These are phyloP conservation scores for Coemansia sp. DNA, from an alignment of 192 early-diverging fungal genomes.

Conservation along the genomic window DNA sequence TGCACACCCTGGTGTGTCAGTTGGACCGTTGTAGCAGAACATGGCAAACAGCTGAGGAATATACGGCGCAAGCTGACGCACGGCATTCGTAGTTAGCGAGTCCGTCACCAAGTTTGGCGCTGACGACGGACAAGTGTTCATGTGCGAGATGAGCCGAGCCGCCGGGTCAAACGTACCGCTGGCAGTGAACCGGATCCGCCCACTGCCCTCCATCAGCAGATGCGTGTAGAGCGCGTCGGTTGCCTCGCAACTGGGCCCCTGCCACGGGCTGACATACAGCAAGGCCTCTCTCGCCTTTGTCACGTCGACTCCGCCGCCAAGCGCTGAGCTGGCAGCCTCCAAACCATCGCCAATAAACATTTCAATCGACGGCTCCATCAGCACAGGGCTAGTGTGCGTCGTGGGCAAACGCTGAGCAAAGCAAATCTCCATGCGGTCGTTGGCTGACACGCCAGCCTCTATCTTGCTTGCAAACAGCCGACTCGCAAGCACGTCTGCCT, in stretches of 20 bases:
- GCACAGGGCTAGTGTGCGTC: background rate
- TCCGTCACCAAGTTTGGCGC: conserved; percentile 14
- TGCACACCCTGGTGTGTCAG: background rate
- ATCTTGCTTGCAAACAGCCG: background rate
- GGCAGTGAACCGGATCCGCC: conserved; percentile 25
- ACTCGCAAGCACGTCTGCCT: background rate
- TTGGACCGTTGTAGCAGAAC: conserved; percentile 15
- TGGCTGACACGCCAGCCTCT: background rate
- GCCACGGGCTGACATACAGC: conserved; percentile 18
- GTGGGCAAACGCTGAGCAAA: conserved; percentile 12
- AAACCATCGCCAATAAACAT: background rate
- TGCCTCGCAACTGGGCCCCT: background rate
- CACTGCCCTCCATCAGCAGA: conserved; percentile 21
- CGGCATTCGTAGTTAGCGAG: conserved; percentile 21
- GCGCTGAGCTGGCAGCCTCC: background rate
- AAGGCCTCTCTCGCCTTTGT: conserved; percentile 37
- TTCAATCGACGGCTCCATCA: background rate
- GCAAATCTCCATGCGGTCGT: conserved; percentile 4
- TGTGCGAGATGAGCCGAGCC: conserved; percentile 29
- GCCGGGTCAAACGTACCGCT: conserved; percentile 38
- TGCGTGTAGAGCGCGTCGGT: conserved; percentile 23
- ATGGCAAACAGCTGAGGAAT: conserved; percentile 46
- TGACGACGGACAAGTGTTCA: conserved; percentile 10
- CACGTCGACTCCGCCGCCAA: background rate
- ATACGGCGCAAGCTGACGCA: conserved; percentile 29